phyloP scores from a whole-genome alignment of 345 rosid genomes.

The Nasturtium officinale region DNA sequence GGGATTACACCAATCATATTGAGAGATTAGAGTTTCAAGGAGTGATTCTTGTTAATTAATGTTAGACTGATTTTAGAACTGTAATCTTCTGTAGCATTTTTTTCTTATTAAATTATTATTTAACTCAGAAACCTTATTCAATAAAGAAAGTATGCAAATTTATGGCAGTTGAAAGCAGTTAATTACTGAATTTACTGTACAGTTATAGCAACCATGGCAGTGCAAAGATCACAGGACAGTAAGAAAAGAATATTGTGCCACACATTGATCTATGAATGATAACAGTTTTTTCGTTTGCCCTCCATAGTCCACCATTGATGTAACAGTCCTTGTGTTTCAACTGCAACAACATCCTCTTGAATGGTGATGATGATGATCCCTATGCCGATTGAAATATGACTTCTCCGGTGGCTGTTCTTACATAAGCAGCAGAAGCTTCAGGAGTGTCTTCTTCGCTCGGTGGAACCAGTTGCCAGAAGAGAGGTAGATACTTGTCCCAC shows the following conservation, averaged over 20 bases:
- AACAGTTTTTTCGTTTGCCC: background rate
- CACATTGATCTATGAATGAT: slow-evolving; percentile 33
- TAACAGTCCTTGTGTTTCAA: slow-evolving; percentile 29
- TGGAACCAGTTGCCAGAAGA: slow-evolving; percentile 96
- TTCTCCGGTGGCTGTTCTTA: slow-evolving; percentile 64
- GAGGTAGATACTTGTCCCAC: slow-evolving; percentile 80
- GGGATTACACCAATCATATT: slow-evolving; percentile 31
- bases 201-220: slow-evolving; percentile 35
- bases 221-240: slow-evolving; percentile 34
- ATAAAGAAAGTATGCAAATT: slow-evolving; percentile 20
- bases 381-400: slow-evolving; percentile 80
- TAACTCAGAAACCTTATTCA: slow-evolving; percentile 21
- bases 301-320: slow-evolving; percentile 34
- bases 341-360: slow-evolving; percentile 23
- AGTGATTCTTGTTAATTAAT: slow-evolving; percentile 14
- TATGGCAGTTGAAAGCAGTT: slow-evolving; percentile 36
- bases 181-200: slow-evolving; percentile 40
- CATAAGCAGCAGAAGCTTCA: slow-evolving; percentile 81
- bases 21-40: slow-evolving; percentile 29
- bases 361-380: slow-evolving; percentile 24
- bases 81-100: slow-evolving; percentile 16
- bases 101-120: slow-evolving; percentile 5
- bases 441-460: slow-evolving; percentile 99
- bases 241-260: slow-evolving; percentile 34
- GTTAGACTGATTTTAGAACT: slow-evolving; percentile 23